These are phyloP conservation scores for Paraphoma sp. DNA, from an alignment of 2,329 filamentous ascomycete species.

Conservation along the genomic window DNA sequence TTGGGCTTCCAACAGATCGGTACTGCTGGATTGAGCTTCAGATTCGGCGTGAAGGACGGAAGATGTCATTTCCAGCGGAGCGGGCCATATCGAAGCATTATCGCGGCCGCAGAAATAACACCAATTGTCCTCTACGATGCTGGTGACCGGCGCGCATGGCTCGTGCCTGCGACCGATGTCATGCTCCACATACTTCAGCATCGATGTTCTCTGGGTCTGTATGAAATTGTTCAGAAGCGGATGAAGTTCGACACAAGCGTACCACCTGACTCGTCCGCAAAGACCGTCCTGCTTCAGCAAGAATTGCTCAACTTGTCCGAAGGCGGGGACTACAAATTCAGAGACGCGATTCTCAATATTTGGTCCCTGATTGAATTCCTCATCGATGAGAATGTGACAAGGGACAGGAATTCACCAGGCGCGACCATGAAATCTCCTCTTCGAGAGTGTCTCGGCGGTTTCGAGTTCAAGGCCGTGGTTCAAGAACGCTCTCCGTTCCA, in stretches of 20 bases:
- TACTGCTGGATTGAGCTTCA: conserved; percentile 13
- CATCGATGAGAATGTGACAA: conserved; percentile 15
- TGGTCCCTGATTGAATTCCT: conserved; percentile 25
- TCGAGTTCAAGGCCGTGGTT: conserved; percentile 23
- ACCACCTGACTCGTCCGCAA: conserved; percentile 4
- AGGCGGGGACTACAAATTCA: conserved; percentile 14
- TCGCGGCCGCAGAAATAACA: conserved; percentile 15
- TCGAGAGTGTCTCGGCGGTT: conserved; percentile 11
- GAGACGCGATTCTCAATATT: conserved; percentile 12
- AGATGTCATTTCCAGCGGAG: conserved; percentile 20
- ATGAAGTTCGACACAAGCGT: conserved; percentile 6
- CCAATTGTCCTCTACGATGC: conserved; percentile 18
- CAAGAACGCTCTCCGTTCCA: conserved; percentile 16
- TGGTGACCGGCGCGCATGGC: conserved; percentile 17
- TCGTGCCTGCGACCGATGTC: conserved; percentile 19
- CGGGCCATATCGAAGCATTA: conserved; percentile 17
- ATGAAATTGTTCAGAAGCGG: conserved; percentile 9
- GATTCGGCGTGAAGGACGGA: conserved; percentile 17
- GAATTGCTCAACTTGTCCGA: conserved; percentile 6
- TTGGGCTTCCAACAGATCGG: conserved; percentile 23
- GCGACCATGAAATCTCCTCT: conserved; percentile 4
- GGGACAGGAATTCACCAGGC: no score
- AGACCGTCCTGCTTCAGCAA: conserved; percentile 7
- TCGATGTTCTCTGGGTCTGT: conserved; percentile 15
- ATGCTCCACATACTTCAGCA: conserved; percentile 26